Percentiles rank a stretch among this genome's conserved stretches.
phyloP scores from a whole-genome alignment of 2,329 filamentous ascomycete genomes.

The Alternaria consortialis region DNA sequence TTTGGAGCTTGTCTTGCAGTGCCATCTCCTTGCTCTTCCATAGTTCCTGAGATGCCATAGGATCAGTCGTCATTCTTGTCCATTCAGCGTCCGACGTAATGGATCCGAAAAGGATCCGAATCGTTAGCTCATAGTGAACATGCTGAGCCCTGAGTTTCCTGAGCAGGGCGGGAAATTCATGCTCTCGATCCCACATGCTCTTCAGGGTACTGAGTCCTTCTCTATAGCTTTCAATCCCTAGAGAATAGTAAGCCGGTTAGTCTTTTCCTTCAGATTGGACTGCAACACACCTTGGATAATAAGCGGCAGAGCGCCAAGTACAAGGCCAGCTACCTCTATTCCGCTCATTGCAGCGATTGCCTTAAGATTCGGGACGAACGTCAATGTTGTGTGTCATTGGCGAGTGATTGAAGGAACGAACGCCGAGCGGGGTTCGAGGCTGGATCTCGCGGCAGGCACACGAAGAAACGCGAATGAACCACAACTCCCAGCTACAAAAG shows the following conservation, averaged over 20 bases:
- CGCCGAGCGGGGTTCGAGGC: constrained; percentile 18
- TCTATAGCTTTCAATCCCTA: constrained; percentile 50
- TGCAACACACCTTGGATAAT: constrained; percentile 43
- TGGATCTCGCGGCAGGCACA: constrained; percentile 10
- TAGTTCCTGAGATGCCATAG: constrained; percentile 35
- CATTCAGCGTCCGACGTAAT: constrained; percentile 50
- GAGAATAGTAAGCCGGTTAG: not conserved
- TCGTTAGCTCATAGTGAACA: constrained; percentile 49
- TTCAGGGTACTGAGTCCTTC: constrained; percentile 53
- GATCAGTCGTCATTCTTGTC: constrained; percentile 47
- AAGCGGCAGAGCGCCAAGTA: constrained; percentile 52
- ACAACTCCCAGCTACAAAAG: not conserved
- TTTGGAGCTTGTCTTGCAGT: constrained; percentile 45
- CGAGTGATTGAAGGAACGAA: constrained; percentile 6
- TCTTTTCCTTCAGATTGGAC: constrained; percentile 3
- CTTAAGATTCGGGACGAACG: not conserved
- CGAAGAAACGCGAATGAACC: not conserved
- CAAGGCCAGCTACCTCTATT: constrained; percentile 44
- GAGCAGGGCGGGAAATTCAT: constrained; percentile 47
- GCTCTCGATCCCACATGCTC: constrained; percentile 48
- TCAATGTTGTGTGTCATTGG: constrained; percentile 15
- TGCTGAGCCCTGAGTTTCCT: constrained; percentile 50
- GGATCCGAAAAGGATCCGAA: constrained; percentile 47
- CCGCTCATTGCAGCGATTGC: constrained; percentile 37
- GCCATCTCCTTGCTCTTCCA: constrained; percentile 47